Base-by-base conservation (phyloP, 495 filamentous ascomycete genomes). In the Aspergillus ostianus region DNA sequence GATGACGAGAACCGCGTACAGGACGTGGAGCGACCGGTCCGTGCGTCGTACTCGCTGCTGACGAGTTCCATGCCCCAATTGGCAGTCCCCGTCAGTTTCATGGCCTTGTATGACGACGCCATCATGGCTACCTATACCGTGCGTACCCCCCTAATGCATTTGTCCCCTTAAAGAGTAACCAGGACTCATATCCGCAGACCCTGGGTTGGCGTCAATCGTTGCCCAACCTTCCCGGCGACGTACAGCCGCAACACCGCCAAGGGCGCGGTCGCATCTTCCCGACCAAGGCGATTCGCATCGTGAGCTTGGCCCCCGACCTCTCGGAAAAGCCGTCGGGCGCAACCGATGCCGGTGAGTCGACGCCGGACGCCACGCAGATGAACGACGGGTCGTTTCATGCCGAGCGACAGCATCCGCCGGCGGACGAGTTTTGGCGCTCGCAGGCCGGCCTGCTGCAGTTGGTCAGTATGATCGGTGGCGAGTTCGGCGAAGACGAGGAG, bases 41-140 rank as follows among this genome's bases (percentile, higher is more conserved):
- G 67, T 10, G 71, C 66, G 21, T 77, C 74, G 1, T 77, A 72
- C 62, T 67, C 73, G 0, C 57, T 77, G n/a, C 36, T 67, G 13
- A 73, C 71, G 15, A 72, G 71, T 54, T 73, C 73, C 1, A 66
- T 69, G 1, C 69, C 70, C 2, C 73, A 74, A 47, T 69, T 77
- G 17, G 59, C 67, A 8, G 72, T 76, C 10, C 73, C 74, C 2
- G 66, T 77, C 48, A 77, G 74, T 49, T 77, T 70, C 55, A 77
- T 77, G 74, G 64, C 67, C 1, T 36, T 77, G 47, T 73, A 65
- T 26, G 73, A 76, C 32, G 74, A 77, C 63, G 65, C 71, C 10
- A 76, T 77, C 47, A 70, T 77, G 67, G 71, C 70, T 5, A 76
- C 73, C 17, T 76, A 70, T 51, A 74, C 73, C 21, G 74, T 77